Evolutionary conservation across 495 filamentous ascomycete genomes (phyloP), one percentile per base, ranked within the genome.

Genomic region (Immersiella caudata): DNA sequence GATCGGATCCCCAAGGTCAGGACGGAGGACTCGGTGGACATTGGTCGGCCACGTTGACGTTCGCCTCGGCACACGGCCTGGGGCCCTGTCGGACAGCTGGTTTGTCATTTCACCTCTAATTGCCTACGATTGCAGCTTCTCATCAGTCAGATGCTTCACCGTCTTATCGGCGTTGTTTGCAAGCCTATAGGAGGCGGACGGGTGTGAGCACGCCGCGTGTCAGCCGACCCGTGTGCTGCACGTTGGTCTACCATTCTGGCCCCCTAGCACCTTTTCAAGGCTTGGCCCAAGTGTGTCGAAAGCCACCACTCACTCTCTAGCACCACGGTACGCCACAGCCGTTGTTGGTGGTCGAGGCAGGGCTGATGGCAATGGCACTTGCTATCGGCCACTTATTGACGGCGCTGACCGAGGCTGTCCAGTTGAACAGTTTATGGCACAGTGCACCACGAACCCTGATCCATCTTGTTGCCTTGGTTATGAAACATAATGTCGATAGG

Each of bases 151-250:
- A 60, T 51, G 35, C 25, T n/a, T 62, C 61, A 51, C 40, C 16
- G 52, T 70, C 14, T 27, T 52, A 24, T 49, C 46, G 24, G 27
- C 16, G 52, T 22, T 57, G 24, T 58, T 57, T 20, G n/a, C 27
- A 40, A 51, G 24, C 54, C 59, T 67, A 55, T 50, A 18, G 20
- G 54, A 25, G 16, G 29, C n/a, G 61, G 52, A 58, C 50, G 33
- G 58, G 27, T 65, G 61, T 63, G 51, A 50, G 65, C 33, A 21
- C 64, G 64, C 70, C 66, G 72, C 70, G 62, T 70, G 68, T 70
- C 72, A 76, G 68, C 57, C 72, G 67, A 68, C 58, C 55, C 50
- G 46, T 59, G 9, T 33, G 46, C 61, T 66, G 70, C 72, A 66
- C 49, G 61, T 63, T 36, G 67, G 68, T 70, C 67, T 36, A 35